Conservation (phyloP, 345 rosid genomes). For the Citrus trifoliata region DNA sequence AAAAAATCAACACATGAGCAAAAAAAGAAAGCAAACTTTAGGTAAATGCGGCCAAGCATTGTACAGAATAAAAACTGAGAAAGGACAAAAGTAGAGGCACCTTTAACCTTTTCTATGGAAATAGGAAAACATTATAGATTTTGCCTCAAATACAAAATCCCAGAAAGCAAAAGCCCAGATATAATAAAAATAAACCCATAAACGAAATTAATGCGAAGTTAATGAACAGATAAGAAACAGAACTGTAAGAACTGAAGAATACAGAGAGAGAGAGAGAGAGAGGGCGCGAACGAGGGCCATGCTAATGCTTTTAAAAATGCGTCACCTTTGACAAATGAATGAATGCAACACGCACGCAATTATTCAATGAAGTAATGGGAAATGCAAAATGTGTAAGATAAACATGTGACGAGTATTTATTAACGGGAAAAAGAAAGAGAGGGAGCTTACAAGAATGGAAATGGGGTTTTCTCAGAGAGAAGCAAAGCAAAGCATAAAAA, state of each 20-base stretch:
- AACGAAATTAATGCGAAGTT: not conserved
- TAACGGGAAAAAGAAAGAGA: not conserved
- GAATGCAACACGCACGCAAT: not conserved
- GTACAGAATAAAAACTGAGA: not conserved
- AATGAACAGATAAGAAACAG: not conserved
- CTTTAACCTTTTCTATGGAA: conserved; percentile 18
- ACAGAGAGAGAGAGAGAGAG: not conserved
- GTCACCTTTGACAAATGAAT: conserved; percentile 15
- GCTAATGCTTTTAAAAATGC: conserved; percentile 1
- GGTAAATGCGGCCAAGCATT: not conserved
- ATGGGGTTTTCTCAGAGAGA: conserved; percentile 42
- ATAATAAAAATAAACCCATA: not conserved
- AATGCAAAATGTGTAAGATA: not conserved
- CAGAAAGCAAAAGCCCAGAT: conserved; percentile 15
- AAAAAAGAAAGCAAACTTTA: not conserved
- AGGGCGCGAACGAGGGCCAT: not conserved
- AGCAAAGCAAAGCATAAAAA: conserved; percentile 19
- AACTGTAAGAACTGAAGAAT: not conserved
- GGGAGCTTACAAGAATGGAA: conserved; percentile 23
- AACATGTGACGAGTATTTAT: conserved; percentile 16
- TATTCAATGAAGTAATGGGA: not conserved
- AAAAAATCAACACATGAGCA: not conserved
- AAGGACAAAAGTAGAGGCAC: conserved; percentile 1
- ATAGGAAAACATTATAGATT: conserved; percentile 14
- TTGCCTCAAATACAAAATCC: conserved; percentile 11